Percentiles rank a stretch among this genome's conserved stretches.
Conservation (phyloP, 352 stramenopile genomes). For the Globisporangium camurandrum region DNA sequence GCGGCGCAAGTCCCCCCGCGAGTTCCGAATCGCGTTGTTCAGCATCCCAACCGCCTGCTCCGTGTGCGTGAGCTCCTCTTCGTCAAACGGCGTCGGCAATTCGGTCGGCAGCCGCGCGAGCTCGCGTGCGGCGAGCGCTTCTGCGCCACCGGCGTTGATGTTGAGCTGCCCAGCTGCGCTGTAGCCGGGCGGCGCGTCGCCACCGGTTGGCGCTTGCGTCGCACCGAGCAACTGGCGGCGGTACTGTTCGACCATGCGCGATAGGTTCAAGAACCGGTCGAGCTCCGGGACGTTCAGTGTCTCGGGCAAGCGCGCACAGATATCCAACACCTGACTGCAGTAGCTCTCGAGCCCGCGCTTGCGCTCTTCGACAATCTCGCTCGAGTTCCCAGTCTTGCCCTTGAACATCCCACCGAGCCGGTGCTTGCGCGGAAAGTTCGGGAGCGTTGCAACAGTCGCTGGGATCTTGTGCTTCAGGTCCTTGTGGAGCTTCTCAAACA, state of each 20-base stretch:
- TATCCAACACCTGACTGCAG: constrained; percentile 72
- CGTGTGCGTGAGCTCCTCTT: constrained; percentile 81
- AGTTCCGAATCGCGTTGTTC: constrained; percentile 72
- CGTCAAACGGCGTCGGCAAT: constrained; percentile 75
- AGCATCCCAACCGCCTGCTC: constrained; percentile 75
- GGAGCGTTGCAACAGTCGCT: constrained; percentile 47
- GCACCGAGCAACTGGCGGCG: constrained; percentile 51
- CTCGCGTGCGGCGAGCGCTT: constrained; percentile 74
- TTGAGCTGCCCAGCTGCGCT: constrained; percentile 42
- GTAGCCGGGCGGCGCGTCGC: constrained; percentile 13
- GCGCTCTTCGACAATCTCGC: constrained; percentile 78
- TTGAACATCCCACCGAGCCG: constrained; percentile 78
- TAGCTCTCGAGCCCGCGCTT: constrained; percentile 79
- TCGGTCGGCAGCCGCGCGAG: constrained; percentile 73
- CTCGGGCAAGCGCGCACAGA: constrained; percentile 71
- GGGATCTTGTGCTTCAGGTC: constrained; percentile 70
- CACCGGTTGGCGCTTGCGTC: constrained; percentile 19
- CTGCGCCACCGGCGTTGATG: constrained; percentile 58
- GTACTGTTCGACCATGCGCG: constrained; percentile 79
- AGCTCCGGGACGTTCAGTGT: constrained; percentile 80
- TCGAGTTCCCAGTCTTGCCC: constrained; percentile 82
- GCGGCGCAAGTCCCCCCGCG: constrained; percentile 70
- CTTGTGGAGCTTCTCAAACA: constrained; percentile 71
- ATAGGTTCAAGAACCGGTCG: constrained; percentile 83
- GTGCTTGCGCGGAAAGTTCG: constrained; percentile 77